Evolutionary conservation across 768 basidiomycete genomes (phyloP).

Genomic region (Suillus spraguei): DNA sequence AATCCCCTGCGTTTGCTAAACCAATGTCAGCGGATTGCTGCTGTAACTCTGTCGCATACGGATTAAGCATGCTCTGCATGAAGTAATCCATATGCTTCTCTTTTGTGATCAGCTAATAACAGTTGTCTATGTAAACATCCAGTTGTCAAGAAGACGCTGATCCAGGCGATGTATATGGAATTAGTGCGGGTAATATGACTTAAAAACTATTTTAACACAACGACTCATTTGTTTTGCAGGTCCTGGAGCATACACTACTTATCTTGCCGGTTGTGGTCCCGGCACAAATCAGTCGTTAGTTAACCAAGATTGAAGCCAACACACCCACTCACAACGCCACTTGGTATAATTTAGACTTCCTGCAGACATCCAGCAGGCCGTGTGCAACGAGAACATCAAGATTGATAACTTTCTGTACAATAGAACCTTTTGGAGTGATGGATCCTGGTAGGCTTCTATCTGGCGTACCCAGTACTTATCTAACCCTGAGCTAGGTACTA

Average conservation of each 20-base stretch:
- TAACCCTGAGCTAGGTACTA: slow-evolving; percentile 7
- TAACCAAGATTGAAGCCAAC: neutral
- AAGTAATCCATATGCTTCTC: slow-evolving; percentile 16
- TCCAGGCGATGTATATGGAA: slow-evolving; percentile 6
- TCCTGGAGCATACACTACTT: slow-evolving; percentile 21
- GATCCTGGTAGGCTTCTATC: slow-evolving; percentile 19
- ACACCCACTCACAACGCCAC: neutral
- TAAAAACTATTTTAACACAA: neutral
- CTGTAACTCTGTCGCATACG: slow-evolving; percentile 26
- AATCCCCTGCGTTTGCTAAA: neutral
- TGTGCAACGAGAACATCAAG: slow-evolving; percentile 26
- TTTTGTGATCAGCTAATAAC: neutral
- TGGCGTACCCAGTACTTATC: neutral
- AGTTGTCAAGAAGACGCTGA: slow-evolving; percentile 25
- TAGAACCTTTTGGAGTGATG: slow-evolving; percentile 18
- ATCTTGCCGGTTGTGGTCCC: slow-evolving; percentile 14
- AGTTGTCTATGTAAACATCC: too few relatives aligned
- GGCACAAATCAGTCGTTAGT: slow-evolving; percentile 14
- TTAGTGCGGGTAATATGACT: slow-evolving; percentile 4
- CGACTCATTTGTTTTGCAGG: slow-evolving; percentile 15
- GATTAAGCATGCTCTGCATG: slow-evolving; percentile 28
- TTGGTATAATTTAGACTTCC: slow-evolving; percentile 15
- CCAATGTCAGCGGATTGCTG: slow-evolving; percentile 19
- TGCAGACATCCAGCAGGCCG: slow-evolving; percentile 21
- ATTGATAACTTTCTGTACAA: slow-evolving; percentile 16